Evolutionary conservation across 2,329 filamentous ascomycete genomes (phyloP).

Genomic region (Monosporascus cannonballus): DNA sequence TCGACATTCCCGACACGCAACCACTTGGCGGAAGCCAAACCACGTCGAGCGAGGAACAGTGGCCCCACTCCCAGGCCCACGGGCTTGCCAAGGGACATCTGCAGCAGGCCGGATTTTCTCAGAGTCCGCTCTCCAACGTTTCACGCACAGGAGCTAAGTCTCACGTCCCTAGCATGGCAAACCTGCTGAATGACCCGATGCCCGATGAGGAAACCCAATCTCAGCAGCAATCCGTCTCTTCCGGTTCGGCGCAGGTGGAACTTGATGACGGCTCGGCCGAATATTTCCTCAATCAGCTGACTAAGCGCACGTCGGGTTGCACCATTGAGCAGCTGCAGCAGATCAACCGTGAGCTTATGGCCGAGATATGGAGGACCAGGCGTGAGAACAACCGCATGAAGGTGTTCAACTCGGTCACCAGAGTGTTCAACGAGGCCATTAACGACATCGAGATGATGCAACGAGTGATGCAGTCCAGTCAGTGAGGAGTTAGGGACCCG

Average conservation of each 20-base stretch:
- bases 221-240: slow-evolving; percentile 26
- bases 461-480: slow-evolving; percentile 37
- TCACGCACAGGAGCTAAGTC: slow-evolving; percentile 32
- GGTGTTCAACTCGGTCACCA: slow-evolving; percentile 58
- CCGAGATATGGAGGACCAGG: slow-evolving; percentile 74
- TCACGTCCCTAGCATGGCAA: slow-evolving; percentile 28
- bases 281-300: slow-evolving; percentile 57
- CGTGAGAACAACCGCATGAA: slow-evolving; percentile 77
- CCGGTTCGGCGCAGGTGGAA: slow-evolving; percentile 38
- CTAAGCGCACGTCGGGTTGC: slow-evolving; percentile 64
- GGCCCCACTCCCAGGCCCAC: slow-evolving; percentile 54
- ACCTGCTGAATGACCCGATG: slow-evolving; percentile 34
- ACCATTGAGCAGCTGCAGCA: slow-evolving; percentile 94
- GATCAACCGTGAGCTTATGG: slow-evolving; percentile 85
- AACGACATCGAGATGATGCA: slow-evolving; percentile 57
- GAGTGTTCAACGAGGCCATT: slow-evolving; percentile 71
- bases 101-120: slow-evolving; percentile 27
- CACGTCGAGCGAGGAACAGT: slow-evolving; percentile 46
- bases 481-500: slow-evolving; percentile 17
- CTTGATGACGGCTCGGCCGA: slow-evolving; percentile 44
- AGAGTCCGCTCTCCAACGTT: slow-evolving; percentile 18
- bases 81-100: slow-evolving; percentile 37
- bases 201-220: slow-evolving; percentile 29
- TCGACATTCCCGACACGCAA: slow-evolving; percentile 49
- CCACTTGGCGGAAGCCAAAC: slow-evolving; percentile 35